phyloP scores from a whole-genome alignment of 352 stramenopile species.

The Aphanomyces astaci region DNA sequence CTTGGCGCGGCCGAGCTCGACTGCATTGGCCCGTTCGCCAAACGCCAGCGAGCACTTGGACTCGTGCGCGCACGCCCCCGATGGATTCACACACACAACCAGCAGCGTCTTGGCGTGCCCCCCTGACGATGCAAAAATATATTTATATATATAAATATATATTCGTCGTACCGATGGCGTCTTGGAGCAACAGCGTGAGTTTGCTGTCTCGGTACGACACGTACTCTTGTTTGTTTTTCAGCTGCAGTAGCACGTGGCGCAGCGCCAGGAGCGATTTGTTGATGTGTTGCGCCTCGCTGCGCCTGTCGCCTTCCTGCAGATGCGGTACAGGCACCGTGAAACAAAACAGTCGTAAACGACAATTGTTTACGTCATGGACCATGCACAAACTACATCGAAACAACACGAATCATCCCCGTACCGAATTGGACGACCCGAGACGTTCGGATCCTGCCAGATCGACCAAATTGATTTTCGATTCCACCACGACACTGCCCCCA shows the following conservation, averaged over 20 bases:
- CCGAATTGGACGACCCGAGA: slow-evolving; percentile 43
- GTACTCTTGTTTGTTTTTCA: slow-evolving; percentile 71
- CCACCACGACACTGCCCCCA: background rate
- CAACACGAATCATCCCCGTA: slow-evolving; percentile 23
- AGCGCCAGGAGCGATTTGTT: slow-evolving; percentile 74
- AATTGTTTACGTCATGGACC: no score
- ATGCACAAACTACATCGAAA: slow-evolving; percentile 26
- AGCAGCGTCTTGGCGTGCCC: slow-evolving; percentile 24
- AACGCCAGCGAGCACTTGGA: slow-evolving; percentile 22
- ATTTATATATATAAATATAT: background rate
- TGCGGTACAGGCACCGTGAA: no score
- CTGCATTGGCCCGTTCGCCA: slow-evolving; percentile 18
- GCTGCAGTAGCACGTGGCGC: slow-evolving; percentile 55
- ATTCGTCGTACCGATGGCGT: slow-evolving; percentile 25
- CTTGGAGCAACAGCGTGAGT: slow-evolving; percentile 75
- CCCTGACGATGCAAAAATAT: background rate
- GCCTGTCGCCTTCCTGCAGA: slow-evolving; percentile 17
- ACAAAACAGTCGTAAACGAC: background rate
- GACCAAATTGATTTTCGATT: slow-evolving; percentile 33
- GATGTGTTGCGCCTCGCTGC: slow-evolving; percentile 62
- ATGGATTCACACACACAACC: slow-evolving; percentile 20
- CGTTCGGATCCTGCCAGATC: slow-evolving; percentile 74
- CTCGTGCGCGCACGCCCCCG: background rate
- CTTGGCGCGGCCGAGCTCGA: slow-evolving; percentile 23
- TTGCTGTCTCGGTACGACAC: slow-evolving; percentile 81